Evolutionary conservation across 768 basidiomycete species (phyloP), one percentile per base, ranked within the genome.

Genomic region (Cantharellus anzutake): DNA sequence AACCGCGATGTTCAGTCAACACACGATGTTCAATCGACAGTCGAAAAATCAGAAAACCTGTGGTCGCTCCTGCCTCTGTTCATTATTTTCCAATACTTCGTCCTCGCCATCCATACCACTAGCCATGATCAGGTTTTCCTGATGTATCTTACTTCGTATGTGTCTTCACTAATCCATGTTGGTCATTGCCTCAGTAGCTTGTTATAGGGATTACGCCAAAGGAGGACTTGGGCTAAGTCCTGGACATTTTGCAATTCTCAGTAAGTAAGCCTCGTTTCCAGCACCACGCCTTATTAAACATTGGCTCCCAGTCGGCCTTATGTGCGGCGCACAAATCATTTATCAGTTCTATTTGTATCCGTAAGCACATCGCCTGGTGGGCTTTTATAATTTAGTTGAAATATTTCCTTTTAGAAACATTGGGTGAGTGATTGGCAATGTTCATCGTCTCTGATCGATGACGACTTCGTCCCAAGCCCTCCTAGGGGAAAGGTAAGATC

Each of bases 181-280:
- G 7, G 50, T 55, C 38, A 39, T 50, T 2, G 42, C 51, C 37
- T 59, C 59, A 20, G 20, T 60, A 35, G 59, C 42, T 37, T 7
- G 37, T 39, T 48, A 7, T 67, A 93, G 88, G 11, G 81, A 85
- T 64, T 88, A 88, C 67, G 74, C 79, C 20, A 76, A 81, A 3
- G 93, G 93, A n/a, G 96, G 96, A 1, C 71, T 99, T 63, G 91
- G 89, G 60, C 74, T 99, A 59, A 85, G 84, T 66, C 88, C 96
- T 0, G 86, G 84, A 1, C 81, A 96, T 70, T 99, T 93, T 71
- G 89, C 93, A 2, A 82, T 90, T 68, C 78, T 97, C 16, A 92
- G 84, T 89, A 62, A 4, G 67, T 64, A 14, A 57, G n/a, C 11
- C 37, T 56, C 14, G 3, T 48, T 40, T 48, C 5, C 20, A 53